Evolutionary conservation across 2,329 filamentous ascomycete species (phyloP).

Genomic region (Drechslerella stenobrocha): DNA sequence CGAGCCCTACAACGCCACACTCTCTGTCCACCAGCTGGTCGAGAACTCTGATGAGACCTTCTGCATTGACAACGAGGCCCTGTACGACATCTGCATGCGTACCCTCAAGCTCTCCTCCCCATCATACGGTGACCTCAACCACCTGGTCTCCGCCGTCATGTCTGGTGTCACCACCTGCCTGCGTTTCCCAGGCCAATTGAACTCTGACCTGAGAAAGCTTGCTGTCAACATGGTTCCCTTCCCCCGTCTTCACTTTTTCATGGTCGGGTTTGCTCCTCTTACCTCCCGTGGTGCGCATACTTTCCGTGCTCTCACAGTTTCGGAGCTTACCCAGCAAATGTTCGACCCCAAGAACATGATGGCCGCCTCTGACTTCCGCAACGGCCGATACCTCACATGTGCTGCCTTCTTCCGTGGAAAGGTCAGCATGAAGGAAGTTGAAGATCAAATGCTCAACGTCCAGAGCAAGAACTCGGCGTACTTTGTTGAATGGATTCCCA

Average conservation of each 20-base stretch:
- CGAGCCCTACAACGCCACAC: constrained; percentile 99
- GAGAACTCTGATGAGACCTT: constrained; percentile 99
- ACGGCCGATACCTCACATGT: constrained; percentile 99
- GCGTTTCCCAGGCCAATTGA: constrained; percentile 99
- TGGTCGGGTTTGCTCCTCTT: constrained; percentile 98
- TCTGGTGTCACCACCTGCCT: constrained; percentile 98
- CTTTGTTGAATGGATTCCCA: constrained; percentile 99
- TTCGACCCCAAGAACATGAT: constrained; percentile 99
- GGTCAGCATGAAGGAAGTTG: constrained; percentile 99
- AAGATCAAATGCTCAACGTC: constrained; percentile 99
- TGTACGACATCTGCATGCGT: constrained; percentile 99
- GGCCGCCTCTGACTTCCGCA: constrained; percentile 99
- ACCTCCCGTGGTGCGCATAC: constrained; percentile 89
- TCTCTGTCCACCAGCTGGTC: constrained; percentile 97
- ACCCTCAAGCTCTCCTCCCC: constrained; percentile 98
- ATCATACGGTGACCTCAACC: constrained; percentile 98
- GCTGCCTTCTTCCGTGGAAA: constrained; percentile 99
- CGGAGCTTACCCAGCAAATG: constrained; percentile 99
- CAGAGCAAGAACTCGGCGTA: constrained; percentile 99
- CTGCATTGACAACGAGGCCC: constrained; percentile 99
- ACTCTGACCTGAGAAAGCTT: constrained; percentile 99
- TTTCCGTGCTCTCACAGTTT: constrained; percentile 96
- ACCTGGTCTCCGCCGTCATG: constrained; percentile 99
- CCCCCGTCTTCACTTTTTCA: constrained; percentile 99
- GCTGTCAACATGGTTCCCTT: constrained; percentile 99